phyloP scores from a whole-genome alignment of 2,329 filamentous ascomycete genomes.

The Verticillium alfalfae region DNA sequence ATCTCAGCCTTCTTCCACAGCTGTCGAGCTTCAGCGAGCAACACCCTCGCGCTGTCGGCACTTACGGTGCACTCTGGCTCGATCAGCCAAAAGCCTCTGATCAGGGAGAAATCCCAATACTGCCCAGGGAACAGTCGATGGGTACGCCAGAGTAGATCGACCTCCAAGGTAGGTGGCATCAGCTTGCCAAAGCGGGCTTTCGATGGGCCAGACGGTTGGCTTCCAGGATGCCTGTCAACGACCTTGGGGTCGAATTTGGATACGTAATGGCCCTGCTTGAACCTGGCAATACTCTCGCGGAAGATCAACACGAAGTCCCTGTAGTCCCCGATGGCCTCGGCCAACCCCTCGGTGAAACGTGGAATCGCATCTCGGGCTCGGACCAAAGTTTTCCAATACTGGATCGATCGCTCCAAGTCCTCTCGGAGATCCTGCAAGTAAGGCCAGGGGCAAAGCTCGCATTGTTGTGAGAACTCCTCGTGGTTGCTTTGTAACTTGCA shows the following conservation, averaged over 20 bases:
- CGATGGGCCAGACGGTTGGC: neutral
- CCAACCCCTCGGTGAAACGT: neutral
- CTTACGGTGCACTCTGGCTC: conserved; percentile 1
- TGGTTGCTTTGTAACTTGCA: conserved; percentile 3
- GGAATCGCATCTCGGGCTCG: neutral
- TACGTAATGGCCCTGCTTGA: neutral
- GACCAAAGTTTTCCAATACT: conserved; percentile 7
- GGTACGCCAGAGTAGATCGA: conserved; percentile 10
- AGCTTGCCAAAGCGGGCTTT: neutral
- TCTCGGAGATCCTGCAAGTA: conserved; percentile 4
- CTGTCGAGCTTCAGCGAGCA: neutral
- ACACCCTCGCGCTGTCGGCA: neutral
- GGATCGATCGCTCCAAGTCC: conserved; percentile 3
- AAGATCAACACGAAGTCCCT: conserved; percentile 6
- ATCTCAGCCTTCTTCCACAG: conserved; percentile 4
- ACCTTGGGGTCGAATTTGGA: neutral
- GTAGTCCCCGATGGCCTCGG: neutral
- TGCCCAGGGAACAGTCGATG: conserved; percentile 8
- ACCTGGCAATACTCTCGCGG: neutral
- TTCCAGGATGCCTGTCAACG: neutral
- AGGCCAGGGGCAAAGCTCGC: conserved; percentile 9
- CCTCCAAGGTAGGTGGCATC: conserved; percentile 3
- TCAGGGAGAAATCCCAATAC: conserved; percentile 8
- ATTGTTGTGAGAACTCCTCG: neutral
- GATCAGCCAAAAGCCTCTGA: conserved; percentile 3